These are phyloP conservation scores for Trichosporon coremiiforme DNA, from an alignment of 1,284 basidiomycete genomes.

Conservation along the genomic window DNA sequence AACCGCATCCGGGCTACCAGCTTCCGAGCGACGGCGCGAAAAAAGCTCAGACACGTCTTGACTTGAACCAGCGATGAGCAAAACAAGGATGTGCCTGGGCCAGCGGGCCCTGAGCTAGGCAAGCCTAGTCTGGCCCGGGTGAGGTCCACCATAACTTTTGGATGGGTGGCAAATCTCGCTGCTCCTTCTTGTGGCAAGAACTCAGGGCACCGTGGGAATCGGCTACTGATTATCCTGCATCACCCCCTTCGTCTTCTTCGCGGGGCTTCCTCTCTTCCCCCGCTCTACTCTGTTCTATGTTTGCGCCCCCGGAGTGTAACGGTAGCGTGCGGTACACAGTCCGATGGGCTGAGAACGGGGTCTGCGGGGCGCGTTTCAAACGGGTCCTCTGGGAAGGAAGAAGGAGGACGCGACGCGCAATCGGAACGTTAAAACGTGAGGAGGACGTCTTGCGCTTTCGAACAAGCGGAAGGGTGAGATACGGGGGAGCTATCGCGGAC, in stretches of 20 bases:
- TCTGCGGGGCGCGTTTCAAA: slow-evolving; percentile 1
- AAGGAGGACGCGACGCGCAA: too few relatives aligned
- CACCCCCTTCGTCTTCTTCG: too few relatives aligned
- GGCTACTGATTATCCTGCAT: slow-evolving; percentile 16
- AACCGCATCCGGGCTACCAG: not conserved
- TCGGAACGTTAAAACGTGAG: too few relatives aligned
- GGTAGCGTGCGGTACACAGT: too few relatives aligned
- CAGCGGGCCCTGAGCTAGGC: not conserved
- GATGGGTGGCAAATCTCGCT: not conserved
- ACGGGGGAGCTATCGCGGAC: too few relatives aligned
- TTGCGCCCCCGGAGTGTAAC: too few relatives aligned
- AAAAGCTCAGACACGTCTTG: slow-evolving; percentile 4
- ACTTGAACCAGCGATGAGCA: not conserved
- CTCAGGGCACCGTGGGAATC: slow-evolving; percentile 18
- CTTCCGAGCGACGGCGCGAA: not conserved
- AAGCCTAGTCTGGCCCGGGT: not conserved
- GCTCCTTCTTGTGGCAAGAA: too few relatives aligned
- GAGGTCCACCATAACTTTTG: not conserved
- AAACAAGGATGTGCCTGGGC: not conserved
- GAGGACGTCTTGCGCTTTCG: too few relatives aligned
- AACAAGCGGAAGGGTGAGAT: too few relatives aligned
- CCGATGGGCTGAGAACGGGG: too few relatives aligned
- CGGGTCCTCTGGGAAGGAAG: not conserved
- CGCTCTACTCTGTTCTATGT: too few relatives aligned
- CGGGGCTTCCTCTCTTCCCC: not conserved